Percentiles rank a stretch among this genome's conserved stretches.
Conservation (phyloP, 257 asterid genomes). For the Ophiorrhiza pumila region DNA sequence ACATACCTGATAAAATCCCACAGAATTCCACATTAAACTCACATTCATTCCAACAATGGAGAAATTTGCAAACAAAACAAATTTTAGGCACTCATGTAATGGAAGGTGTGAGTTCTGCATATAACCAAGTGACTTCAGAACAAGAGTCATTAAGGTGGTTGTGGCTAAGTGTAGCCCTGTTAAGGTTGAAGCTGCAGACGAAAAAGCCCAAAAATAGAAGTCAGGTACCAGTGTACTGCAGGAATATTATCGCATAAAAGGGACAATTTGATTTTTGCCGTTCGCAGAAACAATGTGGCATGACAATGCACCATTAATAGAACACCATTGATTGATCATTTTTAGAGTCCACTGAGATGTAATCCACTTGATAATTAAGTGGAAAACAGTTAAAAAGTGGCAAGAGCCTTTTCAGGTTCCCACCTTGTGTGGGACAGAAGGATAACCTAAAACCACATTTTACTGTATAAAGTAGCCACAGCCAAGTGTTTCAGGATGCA, state of each 20-base stretch:
- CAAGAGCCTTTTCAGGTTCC: neutral
- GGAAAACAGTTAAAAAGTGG: neutral
- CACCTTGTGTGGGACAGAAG: neutral
- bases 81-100: slow-evolving; percentile 45
- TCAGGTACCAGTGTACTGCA: neutral
- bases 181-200: slow-evolving; percentile 59
- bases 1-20: slow-evolving; percentile 72
- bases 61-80: slow-evolving; percentile 56
- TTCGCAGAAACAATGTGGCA: neutral
- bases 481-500: neutral
- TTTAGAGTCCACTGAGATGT: neutral
- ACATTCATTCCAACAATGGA: slow-evolving; percentile 78
- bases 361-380: neutral
- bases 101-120: slow-evolving; percentile 58
- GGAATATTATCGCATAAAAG: neutral
- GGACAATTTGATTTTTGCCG: neutral
- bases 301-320: neutral
- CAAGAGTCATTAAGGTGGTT: slow-evolving; percentile 50
- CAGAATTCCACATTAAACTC: slow-evolving; percentile 76
- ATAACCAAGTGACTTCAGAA: slow-evolving; percentile 50
- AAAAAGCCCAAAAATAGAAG: neutral
- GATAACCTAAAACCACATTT: neutral
- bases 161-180: slow-evolving; percentile 68
- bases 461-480: neutral
- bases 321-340: neutral